Conservation (phyloP, 78 protist genomes). For the Andalucia godoyi region DNA sequence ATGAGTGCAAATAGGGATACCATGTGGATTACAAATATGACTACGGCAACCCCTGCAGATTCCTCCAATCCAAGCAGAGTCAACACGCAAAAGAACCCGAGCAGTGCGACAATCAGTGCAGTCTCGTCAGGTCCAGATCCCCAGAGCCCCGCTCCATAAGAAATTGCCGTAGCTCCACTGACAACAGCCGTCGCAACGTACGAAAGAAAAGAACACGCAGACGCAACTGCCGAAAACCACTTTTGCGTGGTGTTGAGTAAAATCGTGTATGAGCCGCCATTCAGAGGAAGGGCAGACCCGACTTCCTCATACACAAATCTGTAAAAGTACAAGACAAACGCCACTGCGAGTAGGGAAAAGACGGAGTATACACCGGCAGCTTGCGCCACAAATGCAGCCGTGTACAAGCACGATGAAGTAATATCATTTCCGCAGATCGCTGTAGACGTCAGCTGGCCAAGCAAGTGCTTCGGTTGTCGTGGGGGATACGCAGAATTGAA, state of each 20-base stretch:
- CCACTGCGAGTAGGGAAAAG: constrained; percentile 40
- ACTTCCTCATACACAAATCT: constrained; percentile 33
- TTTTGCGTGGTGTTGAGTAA: constrained; percentile 66
- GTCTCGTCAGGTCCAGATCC: no score
- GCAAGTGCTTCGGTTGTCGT: no score
- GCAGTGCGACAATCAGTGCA: constrained; percentile 23
- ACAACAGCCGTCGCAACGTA: constrained; percentile 70
- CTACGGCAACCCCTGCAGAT: constrained; percentile 52
- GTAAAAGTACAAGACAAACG: constrained; percentile 48
- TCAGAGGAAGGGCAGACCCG: constrained; percentile 64
- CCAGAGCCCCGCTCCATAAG: constrained; percentile 18
- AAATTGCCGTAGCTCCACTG: constrained; percentile 28
- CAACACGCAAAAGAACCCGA: constrained; percentile 38
- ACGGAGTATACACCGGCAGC: neutral
- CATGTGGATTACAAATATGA: constrained; percentile 51
- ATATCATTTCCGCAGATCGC: constrained; percentile 7
- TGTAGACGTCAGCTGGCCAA: no score
- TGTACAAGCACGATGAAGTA: neutral
- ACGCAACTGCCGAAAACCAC: constrained; percentile 53
- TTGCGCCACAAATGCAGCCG: neutral
- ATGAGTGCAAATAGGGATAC: constrained; percentile 28
- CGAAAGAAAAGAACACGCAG: constrained; percentile 58
- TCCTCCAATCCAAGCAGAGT: constrained; percentile 30
- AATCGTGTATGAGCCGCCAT: constrained; percentile 76
- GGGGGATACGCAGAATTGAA: no score